phyloP scores from a whole-genome alignment of 495 filamentous ascomycete species.

The Physcia stellaris region DNA sequence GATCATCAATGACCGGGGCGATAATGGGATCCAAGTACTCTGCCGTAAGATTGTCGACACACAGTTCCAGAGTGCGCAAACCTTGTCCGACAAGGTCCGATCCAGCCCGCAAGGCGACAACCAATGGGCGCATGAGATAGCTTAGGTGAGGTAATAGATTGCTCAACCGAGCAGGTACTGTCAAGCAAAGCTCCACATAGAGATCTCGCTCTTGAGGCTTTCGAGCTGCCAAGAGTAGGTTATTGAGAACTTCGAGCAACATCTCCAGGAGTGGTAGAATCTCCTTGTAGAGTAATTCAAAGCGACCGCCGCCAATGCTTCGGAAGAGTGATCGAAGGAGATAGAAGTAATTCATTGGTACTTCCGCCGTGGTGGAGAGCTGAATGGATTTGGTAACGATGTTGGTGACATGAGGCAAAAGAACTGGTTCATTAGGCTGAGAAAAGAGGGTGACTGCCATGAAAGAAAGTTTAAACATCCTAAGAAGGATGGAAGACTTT shows the following conservation, averaged over 20 bases:
- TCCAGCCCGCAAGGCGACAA: constrained; percentile 81
- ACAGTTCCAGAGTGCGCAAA: constrained; percentile 83
- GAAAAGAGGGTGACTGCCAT: constrained; percentile 98
- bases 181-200: constrained; percentile 92
- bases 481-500: constrained; percentile 79
- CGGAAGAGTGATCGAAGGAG: constrained; percentile 83
- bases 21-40: constrained; percentile 98
- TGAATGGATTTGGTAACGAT: constrained; percentile 95
- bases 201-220: constrained; percentile 87
- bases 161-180: constrained; percentile 86
- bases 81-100: constrained; percentile 92
- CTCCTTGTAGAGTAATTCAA: constrained; percentile 96
- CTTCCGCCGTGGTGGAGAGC: constrained; percentile 85
- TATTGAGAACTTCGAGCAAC: constrained; percentile 93
- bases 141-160: constrained; percentile 95
- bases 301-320: constrained; percentile 92
- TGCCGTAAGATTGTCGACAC: constrained; percentile 94
- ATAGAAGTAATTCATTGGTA: constrained; percentile 98
- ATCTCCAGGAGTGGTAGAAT: constrained; percentile 93
- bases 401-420: constrained; percentile 88
- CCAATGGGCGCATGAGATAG: constrained; percentile 92
- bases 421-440: constrained; percentile 83
- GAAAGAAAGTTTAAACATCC: constrained; percentile 96
- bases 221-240: constrained; percentile 71
- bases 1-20: constrained; percentile 94